phyloP scores from a whole-genome alignment of 2,329 filamentous ascomycete species.

The Fusarium drepaniforme region DNA sequence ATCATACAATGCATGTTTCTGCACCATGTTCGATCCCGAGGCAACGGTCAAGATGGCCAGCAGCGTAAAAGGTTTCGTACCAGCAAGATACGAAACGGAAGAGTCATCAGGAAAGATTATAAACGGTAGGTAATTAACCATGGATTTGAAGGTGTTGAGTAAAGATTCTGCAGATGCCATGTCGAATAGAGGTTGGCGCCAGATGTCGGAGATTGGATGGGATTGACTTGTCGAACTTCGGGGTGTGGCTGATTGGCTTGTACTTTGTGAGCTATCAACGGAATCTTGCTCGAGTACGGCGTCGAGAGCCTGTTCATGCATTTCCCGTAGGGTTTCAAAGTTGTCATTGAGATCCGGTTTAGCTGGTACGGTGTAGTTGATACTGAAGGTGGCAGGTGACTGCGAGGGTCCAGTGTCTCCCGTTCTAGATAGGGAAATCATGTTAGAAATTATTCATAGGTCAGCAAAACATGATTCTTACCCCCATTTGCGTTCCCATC shows the following conservation, averaged over 20 bases:
- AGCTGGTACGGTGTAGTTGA: background rate
- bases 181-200: background rate
- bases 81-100: background rate
- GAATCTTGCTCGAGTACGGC: background rate
- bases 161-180: background rate
- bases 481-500: background rate
- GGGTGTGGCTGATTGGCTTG: background rate
- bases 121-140: background rate
- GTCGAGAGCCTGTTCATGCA: background rate
- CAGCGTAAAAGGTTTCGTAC: background rate
- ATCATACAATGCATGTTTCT: background rate
- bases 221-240: background rate
- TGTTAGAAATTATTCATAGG: background rate
- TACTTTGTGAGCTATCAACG: background rate
- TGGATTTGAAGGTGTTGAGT: background rate
- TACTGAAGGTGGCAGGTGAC: background rate
- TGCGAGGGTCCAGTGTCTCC: background rate
- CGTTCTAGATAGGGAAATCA: background rate
- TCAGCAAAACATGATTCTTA: background rate
- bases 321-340: background rate
- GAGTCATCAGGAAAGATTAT: background rate
- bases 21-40: background rate
- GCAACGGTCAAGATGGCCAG: background rate
- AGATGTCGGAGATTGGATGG: background rate
- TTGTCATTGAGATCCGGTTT: background rate